phyloP scores from a whole-genome alignment of 208 protist species.

The Trypanosomatidae sp. region DNA sequence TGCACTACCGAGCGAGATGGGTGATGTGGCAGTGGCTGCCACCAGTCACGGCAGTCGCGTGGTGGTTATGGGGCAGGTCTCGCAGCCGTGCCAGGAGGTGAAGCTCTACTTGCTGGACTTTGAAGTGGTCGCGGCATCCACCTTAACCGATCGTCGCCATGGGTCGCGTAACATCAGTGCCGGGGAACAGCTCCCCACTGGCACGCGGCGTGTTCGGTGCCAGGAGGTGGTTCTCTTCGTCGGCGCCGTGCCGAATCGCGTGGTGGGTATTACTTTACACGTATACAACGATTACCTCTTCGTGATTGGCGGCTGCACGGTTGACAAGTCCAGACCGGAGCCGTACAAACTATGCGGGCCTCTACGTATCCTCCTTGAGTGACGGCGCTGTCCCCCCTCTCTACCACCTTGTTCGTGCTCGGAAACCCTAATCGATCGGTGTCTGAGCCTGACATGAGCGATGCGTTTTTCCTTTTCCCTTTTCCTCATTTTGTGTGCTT shows the following conservation, averaged over 20 bases:
- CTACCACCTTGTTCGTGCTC: neutral
- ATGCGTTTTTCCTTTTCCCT: neutral
- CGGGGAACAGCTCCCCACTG: conserved; percentile 21
- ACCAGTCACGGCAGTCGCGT: conserved; percentile 27
- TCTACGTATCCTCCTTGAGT: conserved; percentile 25
- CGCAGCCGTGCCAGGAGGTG: conserved; percentile 26
- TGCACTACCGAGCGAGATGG: conserved; percentile 25
- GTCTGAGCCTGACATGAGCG: neutral
- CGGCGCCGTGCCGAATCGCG: conserved; percentile 37
- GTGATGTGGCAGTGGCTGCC: conserved; percentile 38
- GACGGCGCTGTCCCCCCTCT: too few relatives aligned
- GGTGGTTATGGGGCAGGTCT: conserved; percentile 39
- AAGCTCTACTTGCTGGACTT: conserved; percentile 43
- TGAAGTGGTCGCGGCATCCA: neutral
- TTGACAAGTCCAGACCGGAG: conserved; percentile 20
- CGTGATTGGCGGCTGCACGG: conserved; percentile 35
- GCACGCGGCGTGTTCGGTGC: conserved; percentile 34
- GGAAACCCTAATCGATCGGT: neutral
- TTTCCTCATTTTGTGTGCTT: neutral
- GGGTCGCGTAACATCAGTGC: conserved; percentile 1
- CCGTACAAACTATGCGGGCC: conserved; percentile 26
- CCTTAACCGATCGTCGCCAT: neutral
- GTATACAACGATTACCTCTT: conserved; percentile 51
- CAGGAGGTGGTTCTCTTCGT: conserved; percentile 39
- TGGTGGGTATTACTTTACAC: conserved; percentile 44